Base-by-base conservation (phyloP, 2,329 filamentous ascomycete species). In the Colletotrichum sp. region DNA sequence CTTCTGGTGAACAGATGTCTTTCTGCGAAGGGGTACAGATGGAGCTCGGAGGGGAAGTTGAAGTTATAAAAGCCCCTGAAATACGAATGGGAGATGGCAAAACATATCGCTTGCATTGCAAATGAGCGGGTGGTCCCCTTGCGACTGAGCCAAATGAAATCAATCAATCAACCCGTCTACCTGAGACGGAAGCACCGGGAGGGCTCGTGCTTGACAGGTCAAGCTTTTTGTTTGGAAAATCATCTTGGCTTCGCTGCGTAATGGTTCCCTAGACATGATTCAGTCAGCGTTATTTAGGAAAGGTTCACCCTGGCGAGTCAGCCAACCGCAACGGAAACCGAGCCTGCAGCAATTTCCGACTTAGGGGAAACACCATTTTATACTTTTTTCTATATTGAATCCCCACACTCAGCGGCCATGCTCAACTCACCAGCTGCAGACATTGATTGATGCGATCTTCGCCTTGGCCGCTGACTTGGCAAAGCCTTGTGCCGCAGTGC, bases 221-320 rank as follows among this genome's bases (percentile, higher is more conserved):
- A 72, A 69, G 65, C 69, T 57, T 68, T 68, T 57, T 24, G 27
- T 69, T 47, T 62, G 31, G 54, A n/a, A 68, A 69, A 62, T 72
- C 64, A 36, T 55, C 64, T 72, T 57, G 55, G 55, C 65, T 54
- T 27, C 9, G 15, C 24, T 47, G 24, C 63, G 38, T n/a, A 21
- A 7, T 29, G 4, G 9, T 27, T 8, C 24, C n/a, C 47, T 29
- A 9, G n/a, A 33, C 69, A 68, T 33, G 69, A 72, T 34, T 69
- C 57, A 69, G 15, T 47, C n/a, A 16, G 29, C 24, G 33, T 47
- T 27, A 8, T 33, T 36, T 21, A 12, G 43, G 21, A 57, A 16
- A 55, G 57, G 65, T 33, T 38, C 31, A 33, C 43, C 70, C 70
- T 31, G 29, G 70, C 70, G 33, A 55, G 33, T 63, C 33, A 43